Evolutionary conservation across 805 yeast species (phyloP).

Genomic region (Pichia nanzhaoensis): DNA sequence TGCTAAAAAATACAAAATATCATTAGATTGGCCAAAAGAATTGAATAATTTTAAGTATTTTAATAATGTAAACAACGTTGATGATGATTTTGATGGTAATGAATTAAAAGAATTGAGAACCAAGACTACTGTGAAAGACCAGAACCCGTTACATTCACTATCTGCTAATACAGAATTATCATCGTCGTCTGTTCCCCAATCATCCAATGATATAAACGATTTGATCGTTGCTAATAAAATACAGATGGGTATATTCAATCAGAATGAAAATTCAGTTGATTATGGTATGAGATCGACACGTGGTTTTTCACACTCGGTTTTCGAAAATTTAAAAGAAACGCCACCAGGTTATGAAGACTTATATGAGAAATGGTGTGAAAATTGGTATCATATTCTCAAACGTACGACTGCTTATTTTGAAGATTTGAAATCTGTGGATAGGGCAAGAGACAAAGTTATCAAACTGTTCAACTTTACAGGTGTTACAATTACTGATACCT

Average conservation of each 20-base stretch:
- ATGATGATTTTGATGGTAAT: slow-evolving; percentile 1
- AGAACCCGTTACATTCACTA: not conserved
- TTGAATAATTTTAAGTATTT: slow-evolving; percentile 31
- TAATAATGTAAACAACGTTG: not conserved
- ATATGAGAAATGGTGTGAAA: slow-evolving; percentile 42
- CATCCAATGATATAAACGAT: not conserved
- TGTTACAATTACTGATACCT: slow-evolving; percentile 38
- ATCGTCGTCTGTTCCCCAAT: not conserved
- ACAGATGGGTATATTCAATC: slow-evolving; percentile 3
- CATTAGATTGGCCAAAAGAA: slow-evolving; percentile 51
- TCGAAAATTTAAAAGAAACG: slow-evolving; percentile 31
- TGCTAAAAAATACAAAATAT: slow-evolving; percentile 62
- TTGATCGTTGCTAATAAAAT: not conserved
- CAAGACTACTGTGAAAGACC: not conserved
- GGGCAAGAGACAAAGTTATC: slow-evolving; percentile 36
- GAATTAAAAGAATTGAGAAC: not conserved
- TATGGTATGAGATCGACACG: slow-evolving; percentile 11
- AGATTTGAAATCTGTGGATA: slow-evolving; percentile 32
- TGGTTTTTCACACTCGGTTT: slow-evolving; percentile 19
- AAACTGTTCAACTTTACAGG: slow-evolving; percentile 43
- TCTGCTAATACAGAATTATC: not conserved
- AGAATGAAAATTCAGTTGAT: slow-evolving; percentile 5
- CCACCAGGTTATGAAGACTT: slow-evolving; percentile 33
- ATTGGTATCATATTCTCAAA: slow-evolving; percentile 45
- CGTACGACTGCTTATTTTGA: slow-evolving; percentile 44